Percentiles rank a stretch among this genome's conserved stretches.
Conservation (phyloP, 2,329 filamentous ascomycete genomes). For the Paracoccidioides brasiliensis region DNA sequence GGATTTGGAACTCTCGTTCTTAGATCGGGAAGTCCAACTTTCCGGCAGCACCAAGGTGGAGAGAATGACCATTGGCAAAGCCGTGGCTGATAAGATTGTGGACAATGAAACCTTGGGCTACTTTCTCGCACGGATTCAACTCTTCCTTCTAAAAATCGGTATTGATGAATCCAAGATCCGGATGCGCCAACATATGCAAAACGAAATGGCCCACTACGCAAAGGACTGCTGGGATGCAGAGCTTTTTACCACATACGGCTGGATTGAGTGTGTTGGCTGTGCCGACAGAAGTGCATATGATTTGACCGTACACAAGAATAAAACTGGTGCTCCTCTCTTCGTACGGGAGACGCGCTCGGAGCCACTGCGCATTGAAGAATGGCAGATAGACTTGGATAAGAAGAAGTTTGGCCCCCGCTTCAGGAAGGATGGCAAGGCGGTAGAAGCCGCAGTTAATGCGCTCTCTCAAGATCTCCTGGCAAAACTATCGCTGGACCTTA, state of each 20-base stretch:
- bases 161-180: constrained; percentile 78
- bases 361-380: constrained; percentile 72
- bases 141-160: constrained; percentile 80
- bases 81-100: constrained; percentile 67
- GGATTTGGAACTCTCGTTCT: constrained; percentile 66
- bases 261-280: constrained; percentile 97
- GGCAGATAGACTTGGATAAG: constrained; percentile 75
- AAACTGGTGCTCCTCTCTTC: constrained; percentile 73
- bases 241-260: constrained; percentile 79
- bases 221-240: constrained; percentile 98
- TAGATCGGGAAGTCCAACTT: constrained; percentile 75
- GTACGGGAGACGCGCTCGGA: constrained; percentile 71
- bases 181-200: constrained; percentile 93
- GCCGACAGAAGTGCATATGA: constrained; percentile 94
- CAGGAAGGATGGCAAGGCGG: constrained; percentile 82
- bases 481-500: constrained; percentile 61
- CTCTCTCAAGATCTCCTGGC: constrained; percentile 71
- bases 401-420: constrained; percentile 93
- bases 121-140: constrained; percentile 85
- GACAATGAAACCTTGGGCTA: constrained; percentile 98
- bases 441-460: constrained; percentile 65
- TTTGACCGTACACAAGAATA: constrained; percentile 80
- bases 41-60: constrained; percentile 66
- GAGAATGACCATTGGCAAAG: constrained; percentile 68
- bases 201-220: constrained; percentile 87